Conservation (phyloP, 495 filamentous ascomycete species). For the Xylaria venustula region DNA sequence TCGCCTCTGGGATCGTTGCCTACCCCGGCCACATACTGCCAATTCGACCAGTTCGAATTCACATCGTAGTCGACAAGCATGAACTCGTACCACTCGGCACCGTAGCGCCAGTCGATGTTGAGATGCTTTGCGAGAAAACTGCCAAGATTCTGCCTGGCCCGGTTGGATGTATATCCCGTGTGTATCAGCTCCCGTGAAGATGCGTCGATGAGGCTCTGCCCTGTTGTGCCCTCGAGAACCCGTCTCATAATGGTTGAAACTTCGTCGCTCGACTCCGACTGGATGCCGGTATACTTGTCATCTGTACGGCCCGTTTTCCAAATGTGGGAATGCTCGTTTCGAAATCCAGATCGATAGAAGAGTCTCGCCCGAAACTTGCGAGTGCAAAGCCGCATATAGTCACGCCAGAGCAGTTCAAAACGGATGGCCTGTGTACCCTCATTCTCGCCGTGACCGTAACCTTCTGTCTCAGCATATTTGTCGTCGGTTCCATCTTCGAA, state of each 20-base stretch:
- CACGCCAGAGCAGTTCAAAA: constrained; percentile 71
- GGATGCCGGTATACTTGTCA: constrained; percentile 24
- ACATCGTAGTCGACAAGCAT: constrained; percentile 70
- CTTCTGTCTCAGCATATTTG: constrained; percentile 31
- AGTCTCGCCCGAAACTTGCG: constrained; percentile 61
- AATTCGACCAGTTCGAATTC: constrained; percentile 72
- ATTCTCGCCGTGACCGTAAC: constrained; percentile 64
- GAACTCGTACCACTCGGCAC: constrained; percentile 76
- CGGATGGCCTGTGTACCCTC: constrained; percentile 65
- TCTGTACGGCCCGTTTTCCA: constrained; percentile 39
- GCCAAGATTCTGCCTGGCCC: constrained; percentile 69
- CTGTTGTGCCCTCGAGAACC: constrained; percentile 62
- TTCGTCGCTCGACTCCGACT: constrained; percentile 29
- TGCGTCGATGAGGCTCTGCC: constrained; percentile 69
- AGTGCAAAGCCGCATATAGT: constrained; percentile 71
- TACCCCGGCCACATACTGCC: constrained; percentile 72
- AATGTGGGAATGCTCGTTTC: constrained; percentile 36
- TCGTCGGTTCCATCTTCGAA: constrained; percentile 61
- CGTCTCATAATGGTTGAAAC: constrained; percentile 42
- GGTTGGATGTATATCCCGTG: constrained; percentile 71
- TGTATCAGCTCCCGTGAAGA: constrained; percentile 64
- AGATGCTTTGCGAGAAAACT: constrained; percentile 69
- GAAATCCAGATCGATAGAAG: constrained; percentile 61
- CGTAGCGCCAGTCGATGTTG: constrained; percentile 71
- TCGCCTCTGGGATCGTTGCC: constrained; percentile 70